Evolutionary conservation across 2,329 filamentous ascomycete genomes (phyloP), one percentile per base, ranked within the genome.

Genomic region (Paramyrothecium sp.): DNA sequence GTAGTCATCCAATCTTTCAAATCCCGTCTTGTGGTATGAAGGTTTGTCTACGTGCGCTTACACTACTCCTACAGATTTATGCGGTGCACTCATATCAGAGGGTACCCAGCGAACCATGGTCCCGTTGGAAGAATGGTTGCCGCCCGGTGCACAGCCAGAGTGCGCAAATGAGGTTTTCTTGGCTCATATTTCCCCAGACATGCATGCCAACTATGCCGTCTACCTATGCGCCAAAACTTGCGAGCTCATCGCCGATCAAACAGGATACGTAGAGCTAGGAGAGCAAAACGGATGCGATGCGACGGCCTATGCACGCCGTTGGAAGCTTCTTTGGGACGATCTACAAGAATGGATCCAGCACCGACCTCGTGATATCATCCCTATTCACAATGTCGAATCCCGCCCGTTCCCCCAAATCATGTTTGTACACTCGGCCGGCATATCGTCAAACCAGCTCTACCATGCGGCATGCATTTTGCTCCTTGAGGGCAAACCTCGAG

Each of bases 171-270:
- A 67, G 48, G 61, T 79, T 56, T 74, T 79, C 62, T 65, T 67
- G 13, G 59, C 65, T 17, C 60, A 63, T 12, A 54, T 58, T n/a
- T 64, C 64, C 4, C 73, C 79, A 5, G 84, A 87, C 61, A 83
- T 81, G 75, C 78, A 84, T 59, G 84, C 84, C 33, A 86, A 86
- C 61, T 83, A 82, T 60, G 76, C 83, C 8, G 82, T 87, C 2
- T 87, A 82, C 60, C 74, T 87, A 2, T 80, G 77, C 53, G 78
- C 82, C 3, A 77, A 75, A 56, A 77, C 78, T 2, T 82, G 78
- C 57, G 77, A 83, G 60, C 74, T 86, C 3, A 70, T 82, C 13
- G 75, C 78, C 10, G 73, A 78, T 54, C 77, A 76, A 19, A 82
- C 80, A 3, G 76, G 77, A 34, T 79, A 74, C 59, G 61, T 76